Evolutionary conservation across 2,329 filamentous ascomycete species (phyloP).

Genomic region (Ceratocystis eucalypticola): DNA sequence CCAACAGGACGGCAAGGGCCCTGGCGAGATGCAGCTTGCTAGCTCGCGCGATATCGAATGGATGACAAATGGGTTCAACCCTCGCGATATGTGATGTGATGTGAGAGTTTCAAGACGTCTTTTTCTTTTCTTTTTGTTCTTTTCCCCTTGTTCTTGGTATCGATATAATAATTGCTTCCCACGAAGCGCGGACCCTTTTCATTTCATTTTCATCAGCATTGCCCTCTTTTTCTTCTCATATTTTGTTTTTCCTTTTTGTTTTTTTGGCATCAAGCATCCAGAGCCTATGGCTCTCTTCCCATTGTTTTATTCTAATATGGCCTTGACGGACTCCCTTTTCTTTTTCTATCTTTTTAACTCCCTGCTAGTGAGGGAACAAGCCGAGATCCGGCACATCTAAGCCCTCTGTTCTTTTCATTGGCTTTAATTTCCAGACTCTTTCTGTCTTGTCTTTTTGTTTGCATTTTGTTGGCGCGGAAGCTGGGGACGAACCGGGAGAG

Average conservation of each 20-base stretch:
- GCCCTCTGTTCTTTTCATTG: neutral
- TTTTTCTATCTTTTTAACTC: conserved; percentile 1
- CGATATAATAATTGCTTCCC: conserved; percentile 1
- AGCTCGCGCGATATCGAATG: conserved; percentile 29
- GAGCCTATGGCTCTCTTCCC: neutral
- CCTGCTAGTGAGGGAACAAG: neutral
- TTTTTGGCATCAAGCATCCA: neutral
- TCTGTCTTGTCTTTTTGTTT: neutral
- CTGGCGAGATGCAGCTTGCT: conserved; percentile 26
- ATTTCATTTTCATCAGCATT: neutral
- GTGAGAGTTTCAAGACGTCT: neutral
- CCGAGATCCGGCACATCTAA: neutral
- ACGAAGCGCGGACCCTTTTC: neutral
- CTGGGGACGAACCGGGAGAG: neutral
- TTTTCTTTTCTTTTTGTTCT: neutral
- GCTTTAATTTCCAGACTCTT: neutral
- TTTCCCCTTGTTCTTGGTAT: neutral
- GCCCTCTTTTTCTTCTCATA: neutral
- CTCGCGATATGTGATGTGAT: conserved; percentile 20
- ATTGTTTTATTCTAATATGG: neutral
- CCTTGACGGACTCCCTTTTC: neutral
- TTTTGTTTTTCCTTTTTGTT: neutral
- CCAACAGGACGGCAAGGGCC: conserved; percentile 16
- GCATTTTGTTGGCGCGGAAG: neutral
- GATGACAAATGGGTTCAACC: conserved; percentile 37